These are phyloP conservation scores for Pseudogymnoascus sp. DNA, from an alignment of 2,329 filamentous ascomycete genomes.

Conservation along the genomic window DNA sequence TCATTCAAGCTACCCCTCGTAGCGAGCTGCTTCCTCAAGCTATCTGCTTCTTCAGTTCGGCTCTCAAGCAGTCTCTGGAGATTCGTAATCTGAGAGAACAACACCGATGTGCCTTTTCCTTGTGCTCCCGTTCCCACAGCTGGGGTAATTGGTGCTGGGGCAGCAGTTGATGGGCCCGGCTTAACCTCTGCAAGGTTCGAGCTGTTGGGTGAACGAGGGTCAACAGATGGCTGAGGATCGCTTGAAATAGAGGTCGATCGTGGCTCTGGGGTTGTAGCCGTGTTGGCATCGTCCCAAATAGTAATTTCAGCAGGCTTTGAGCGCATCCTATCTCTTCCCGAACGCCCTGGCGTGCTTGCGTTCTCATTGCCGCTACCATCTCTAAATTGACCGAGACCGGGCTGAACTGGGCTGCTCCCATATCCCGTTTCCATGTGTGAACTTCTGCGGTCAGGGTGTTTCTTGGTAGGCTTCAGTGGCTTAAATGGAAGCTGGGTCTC, in stretches of 20 bases:
- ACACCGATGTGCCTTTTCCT: slow-evolving; percentile 23
- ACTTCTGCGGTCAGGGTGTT: background rate
- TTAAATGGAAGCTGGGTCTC: background rate
- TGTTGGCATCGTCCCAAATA: background rate
- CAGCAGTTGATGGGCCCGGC: background rate
- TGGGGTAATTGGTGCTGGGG: background rate
- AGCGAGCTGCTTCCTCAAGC: slow-evolving; percentile 41
- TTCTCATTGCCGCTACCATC: background rate
- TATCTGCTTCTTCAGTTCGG: slow-evolving; percentile 39
- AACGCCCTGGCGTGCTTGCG: background rate
- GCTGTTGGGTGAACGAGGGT: background rate
- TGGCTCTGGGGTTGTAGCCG: background rate
- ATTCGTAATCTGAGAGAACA: slow-evolving; percentile 42
- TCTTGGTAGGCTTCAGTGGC: background rate
- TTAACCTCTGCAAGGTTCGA: background rate
- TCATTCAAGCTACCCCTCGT: slow-evolving; percentile 26
- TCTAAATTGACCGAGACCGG: background rate
- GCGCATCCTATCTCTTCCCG: background rate
- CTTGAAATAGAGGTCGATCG: background rate
- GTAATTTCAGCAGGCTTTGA: background rate
- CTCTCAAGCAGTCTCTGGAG: slow-evolving; percentile 41
- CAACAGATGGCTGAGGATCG: background rate
- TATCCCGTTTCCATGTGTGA: background rate
- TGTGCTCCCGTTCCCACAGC: background rate
- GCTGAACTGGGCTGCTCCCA: background rate